Conservation (phyloP, 1,284 basidiomycete genomes). For the Trametes hirsuta region DNA sequence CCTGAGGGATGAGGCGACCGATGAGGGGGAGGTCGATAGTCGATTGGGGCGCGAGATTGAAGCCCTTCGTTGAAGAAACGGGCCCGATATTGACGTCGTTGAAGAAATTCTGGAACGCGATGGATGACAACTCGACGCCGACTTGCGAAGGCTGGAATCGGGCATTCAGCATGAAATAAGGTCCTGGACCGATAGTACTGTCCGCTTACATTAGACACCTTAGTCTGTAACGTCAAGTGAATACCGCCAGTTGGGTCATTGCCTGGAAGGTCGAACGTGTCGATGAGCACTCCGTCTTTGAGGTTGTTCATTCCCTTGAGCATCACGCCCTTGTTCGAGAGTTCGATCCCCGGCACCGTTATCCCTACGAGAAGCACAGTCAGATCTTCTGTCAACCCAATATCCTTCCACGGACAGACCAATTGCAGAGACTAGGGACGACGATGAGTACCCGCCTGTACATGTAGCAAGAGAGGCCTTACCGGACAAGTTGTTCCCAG, state of each 20-base stretch:
- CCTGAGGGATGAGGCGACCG: constrained; percentile 72
- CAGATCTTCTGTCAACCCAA: neutral
- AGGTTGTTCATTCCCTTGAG: constrained; percentile 77
- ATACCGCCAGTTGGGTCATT: constrained; percentile 81
- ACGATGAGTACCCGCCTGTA: neutral
- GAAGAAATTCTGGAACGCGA: constrained; percentile 65
- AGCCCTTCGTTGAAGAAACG: constrained; percentile 50
- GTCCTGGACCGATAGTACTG: neutral
- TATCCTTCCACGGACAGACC: constrained; percentile 40
- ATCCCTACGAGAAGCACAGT: constrained; percentile 45
- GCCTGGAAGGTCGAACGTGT: constrained; percentile 73
- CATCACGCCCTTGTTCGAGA: constrained; percentile 63
- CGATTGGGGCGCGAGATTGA: constrained; percentile 61
- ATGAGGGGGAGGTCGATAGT: constrained; percentile 58
- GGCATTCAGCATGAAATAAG: neutral
- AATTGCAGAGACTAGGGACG: constrained; percentile 46
- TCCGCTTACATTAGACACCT: constrained; percentile 58
- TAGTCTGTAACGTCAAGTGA: constrained; percentile 65
- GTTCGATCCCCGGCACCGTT: constrained; percentile 55
- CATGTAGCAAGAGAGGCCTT: neutral
- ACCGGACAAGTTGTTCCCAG: constrained; percentile 64
- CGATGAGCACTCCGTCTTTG: constrained; percentile 63
- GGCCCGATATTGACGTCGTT: constrained; percentile 62
- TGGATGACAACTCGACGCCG: constrained; percentile 66
- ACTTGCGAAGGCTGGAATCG: constrained; percentile 70